Percentiles rank a stretch among this genome's conserved stretches.
Conservation (phyloP, 1,284 basidiomycete species). For the Puccinia coronata region DNA sequence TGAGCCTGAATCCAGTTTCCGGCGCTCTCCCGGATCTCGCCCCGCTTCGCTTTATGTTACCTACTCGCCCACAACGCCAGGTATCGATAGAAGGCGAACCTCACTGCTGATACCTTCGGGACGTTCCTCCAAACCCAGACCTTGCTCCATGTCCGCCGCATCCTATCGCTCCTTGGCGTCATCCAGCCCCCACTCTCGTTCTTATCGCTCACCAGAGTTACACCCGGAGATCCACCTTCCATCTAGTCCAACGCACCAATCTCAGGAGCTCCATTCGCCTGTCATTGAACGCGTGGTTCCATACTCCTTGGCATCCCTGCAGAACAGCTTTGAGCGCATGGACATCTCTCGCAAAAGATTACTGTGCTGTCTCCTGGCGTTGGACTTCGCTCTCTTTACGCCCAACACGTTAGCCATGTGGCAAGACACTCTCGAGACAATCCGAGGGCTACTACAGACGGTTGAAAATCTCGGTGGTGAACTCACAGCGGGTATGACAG, state of each 20-base stretch:
- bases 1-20: background rate
- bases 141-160: slow-evolving; percentile 1
- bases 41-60: background rate
- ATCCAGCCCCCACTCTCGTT: background rate
- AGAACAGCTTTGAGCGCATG: slow-evolving; percentile 32
- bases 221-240: background rate
- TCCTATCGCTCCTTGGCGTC: background rate
- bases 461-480: slow-evolving; percentile 13
- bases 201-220: background rate
- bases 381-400: slow-evolving; percentile 25
- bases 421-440: slow-evolving; percentile 12
- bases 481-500: slow-evolving; percentile 30
- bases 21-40: background rate
- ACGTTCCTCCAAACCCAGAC: background rate
- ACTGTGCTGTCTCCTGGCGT: slow-evolving; percentile 35
- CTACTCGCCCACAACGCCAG: background rate
- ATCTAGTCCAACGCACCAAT: background rate
- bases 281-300: slow-evolving; percentile 12
- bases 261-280: background rate
- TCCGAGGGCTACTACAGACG: slow-evolving; percentile 7
- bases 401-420: slow-evolving; percentile 18
- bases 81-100: background rate
- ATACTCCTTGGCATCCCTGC: slow-evolving; percentile 17
- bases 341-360: slow-evolving; percentile 33
- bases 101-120: background rate